Base-by-base conservation (phyloP, 768 basidiomycete genomes). In the Neoboletus subvelutipes region DNA sequence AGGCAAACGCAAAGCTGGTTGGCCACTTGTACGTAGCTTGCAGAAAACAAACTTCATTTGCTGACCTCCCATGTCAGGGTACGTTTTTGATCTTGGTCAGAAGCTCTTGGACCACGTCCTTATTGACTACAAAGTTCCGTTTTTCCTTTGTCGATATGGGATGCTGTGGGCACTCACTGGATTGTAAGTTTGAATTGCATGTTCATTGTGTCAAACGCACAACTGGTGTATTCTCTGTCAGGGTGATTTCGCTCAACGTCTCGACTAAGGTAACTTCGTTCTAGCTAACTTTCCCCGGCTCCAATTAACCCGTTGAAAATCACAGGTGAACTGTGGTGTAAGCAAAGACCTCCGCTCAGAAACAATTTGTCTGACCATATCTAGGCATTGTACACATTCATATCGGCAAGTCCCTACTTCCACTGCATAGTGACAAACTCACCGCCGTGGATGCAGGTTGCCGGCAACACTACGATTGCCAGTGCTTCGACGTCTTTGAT, bases 71-170 rank as follows among this genome's bases (percentile, higher is more conserved):
- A 6, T 20, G 12, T 41, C 29, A 69, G 62, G 34, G 67, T 67
- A 36, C 36, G 67, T 36, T 40, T 31, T 57, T 24, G 33, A 31
- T 50, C 40, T 50, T 26, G 31, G 2, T 57, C 18, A n/a, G 22
- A 41, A 39, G 13, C 20, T 45, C 17, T n/a, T 33, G 26, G 36
- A 36, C 34, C 11, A 45, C 26, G 5, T 13, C 9, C 54, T 71
- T 17, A 59, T 46, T 50, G 56, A 54, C 13, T 45, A 3, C 53
- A 51, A 28, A 78, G 86, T 82, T 26, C 84, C 86, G 58, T 86
- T 86, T 67, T 87, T 90, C 67, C 72, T 86, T 26, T 85, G 83
- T 66, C 83, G 87, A 57, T 89, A 89, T 67, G 86, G 84, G 69
- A 83, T 88, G 77, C 64, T 89, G n/a, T 75, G 82, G 55, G 79